Percentiles rank a stretch among this genome's conserved stretches.
These are phyloP conservation scores for Colletotrichum sp. DNA, from an alignment of 2,329 filamentous ascomycete genomes.

Conservation along the genomic window DNA sequence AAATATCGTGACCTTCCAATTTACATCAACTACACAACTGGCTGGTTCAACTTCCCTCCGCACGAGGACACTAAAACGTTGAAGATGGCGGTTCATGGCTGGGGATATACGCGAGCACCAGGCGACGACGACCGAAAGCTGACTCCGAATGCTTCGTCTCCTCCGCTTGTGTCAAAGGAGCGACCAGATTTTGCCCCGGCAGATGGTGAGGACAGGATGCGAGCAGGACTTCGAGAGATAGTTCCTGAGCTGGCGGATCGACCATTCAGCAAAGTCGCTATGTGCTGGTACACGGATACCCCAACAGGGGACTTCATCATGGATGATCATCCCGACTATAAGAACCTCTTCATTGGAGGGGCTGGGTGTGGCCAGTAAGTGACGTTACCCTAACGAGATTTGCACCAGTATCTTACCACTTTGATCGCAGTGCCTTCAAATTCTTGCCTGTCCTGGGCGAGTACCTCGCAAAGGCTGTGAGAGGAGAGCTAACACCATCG, in stretches of 20 bases:
- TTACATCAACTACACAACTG: constrained; percentile 57
- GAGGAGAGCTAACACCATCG: constrained; percentile 24
- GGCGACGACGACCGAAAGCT: constrained; percentile 1
- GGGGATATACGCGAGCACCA: constrained; percentile 50
- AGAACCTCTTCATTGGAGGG: constrained; percentile 51
- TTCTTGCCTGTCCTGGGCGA: constrained; percentile 28
- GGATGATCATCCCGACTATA: constrained; percentile 55
- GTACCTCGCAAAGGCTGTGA: constrained; percentile 31
- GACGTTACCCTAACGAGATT: fast-evolving
- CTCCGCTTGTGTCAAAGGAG: background rate
- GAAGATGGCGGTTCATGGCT: constrained; percentile 66
- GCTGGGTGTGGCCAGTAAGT: constrained; percentile 47
- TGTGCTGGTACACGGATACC: constrained; percentile 72
- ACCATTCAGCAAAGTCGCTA: constrained; percentile 55
- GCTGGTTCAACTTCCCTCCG: constrained; percentile 61
- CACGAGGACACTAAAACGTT: constrained; percentile 49
- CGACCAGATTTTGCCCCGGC: constrained; percentile 46
- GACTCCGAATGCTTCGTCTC: background rate
- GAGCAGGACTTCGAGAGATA: constrained; percentile 54
- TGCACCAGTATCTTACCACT: fast-evolving
- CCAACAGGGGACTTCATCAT: constrained; percentile 66
- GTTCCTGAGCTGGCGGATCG: constrained; percentile 59
- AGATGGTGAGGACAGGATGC: constrained; percentile 58
- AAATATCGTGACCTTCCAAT: constrained; percentile 61
- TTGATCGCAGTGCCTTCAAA: constrained; percentile 25